Evolutionary conservation across 371 early-diverging fungal genomes (phyloP).

Genomic region (Mortierella sp.): DNA sequence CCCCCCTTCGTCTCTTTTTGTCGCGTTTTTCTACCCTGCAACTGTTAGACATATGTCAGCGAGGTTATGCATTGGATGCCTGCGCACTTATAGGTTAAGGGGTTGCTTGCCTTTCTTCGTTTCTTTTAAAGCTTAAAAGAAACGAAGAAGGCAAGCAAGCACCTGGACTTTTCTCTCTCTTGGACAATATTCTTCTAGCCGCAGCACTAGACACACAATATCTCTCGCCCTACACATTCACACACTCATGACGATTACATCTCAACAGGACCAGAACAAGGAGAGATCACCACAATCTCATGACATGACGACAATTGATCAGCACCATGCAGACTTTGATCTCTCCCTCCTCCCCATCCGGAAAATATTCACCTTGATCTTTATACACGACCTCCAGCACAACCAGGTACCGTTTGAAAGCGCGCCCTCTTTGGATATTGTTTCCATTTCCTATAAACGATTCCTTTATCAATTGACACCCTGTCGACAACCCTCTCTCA

Average conservation of each 20-base stretch:
- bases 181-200: too few relatives aligned
- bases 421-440: not conserved
- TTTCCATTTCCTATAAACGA: not conserved
- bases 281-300: not conserved
- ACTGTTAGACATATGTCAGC: not conserved
- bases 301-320: not conserved
- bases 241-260: not conserved
- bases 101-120: too few relatives aligned
- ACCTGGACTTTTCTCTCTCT: not conserved
- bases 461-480: not conserved
- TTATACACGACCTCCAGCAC: constrained; percentile 40
- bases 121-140: too few relatives aligned
- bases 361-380: constrained; percentile 54
- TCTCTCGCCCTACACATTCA: not conserved
- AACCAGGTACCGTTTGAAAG: constrained; percentile 27
- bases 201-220: too few relatives aligned
- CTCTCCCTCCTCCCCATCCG: constrained; percentile 19
- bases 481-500: not conserved
- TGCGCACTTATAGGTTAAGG: not conserved
- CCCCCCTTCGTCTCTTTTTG: not conserved
- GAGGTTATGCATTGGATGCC: not conserved
- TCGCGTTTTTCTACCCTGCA: not conserved
- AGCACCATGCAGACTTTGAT: constrained; percentile 21
- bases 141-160: not conserved
- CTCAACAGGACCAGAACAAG: not conserved